Percentiles rank a stretch among this genome's conserved stretches.
phyloP scores from a whole-genome alignment of 768 basidiomycete species.

The Mycena amicta region DNA sequence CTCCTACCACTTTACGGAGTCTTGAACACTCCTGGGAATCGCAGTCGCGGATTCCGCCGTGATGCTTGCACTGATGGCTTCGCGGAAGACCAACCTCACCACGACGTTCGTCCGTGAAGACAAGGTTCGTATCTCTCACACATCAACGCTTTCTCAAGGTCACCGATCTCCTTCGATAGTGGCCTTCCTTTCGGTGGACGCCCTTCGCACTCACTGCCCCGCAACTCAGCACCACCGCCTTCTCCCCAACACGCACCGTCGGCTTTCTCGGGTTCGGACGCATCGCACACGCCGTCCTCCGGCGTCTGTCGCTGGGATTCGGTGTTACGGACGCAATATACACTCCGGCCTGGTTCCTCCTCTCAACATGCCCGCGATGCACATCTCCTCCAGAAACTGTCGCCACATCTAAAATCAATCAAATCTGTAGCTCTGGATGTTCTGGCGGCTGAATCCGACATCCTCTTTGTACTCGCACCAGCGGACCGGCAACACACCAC shows the following conservation, averaged over 20 bases:
- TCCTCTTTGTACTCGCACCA: no score
- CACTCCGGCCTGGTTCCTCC: conserved; percentile 46
- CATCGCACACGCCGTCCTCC: conserved; percentile 83
- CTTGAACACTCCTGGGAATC: no score
- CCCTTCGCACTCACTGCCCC: conserved; percentile 87
- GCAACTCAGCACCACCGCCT: conserved; percentile 63
- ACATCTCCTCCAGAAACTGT: conserved; percentile 25
- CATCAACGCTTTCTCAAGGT: not conserved
- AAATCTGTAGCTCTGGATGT: conserved; percentile 62
- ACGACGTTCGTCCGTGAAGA: not conserved
- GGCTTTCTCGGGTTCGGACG: conserved; percentile 96
- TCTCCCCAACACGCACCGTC: conserved; percentile 62
- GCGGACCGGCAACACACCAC: no score
- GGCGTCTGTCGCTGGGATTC: conserved; percentile 73
- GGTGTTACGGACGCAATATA: conserved; percentile 79
- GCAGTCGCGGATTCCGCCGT: conserved; percentile 87
- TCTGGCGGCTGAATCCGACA: conserved; percentile 78
- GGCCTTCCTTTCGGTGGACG: conserved; percentile 78
- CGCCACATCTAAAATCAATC: conserved; percentile 41
- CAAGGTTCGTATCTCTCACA: no score
- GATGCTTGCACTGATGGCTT: conserved; percentile 93
- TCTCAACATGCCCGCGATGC: conserved; percentile 43
- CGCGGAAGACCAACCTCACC: conserved; percentile 39
- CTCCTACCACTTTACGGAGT: not conserved
- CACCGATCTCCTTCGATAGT: conserved; percentile 52